Evolutionary conservation across 2,329 filamentous ascomycete species (phyloP).

Genomic region (Metarhizium rileyi): DNA sequence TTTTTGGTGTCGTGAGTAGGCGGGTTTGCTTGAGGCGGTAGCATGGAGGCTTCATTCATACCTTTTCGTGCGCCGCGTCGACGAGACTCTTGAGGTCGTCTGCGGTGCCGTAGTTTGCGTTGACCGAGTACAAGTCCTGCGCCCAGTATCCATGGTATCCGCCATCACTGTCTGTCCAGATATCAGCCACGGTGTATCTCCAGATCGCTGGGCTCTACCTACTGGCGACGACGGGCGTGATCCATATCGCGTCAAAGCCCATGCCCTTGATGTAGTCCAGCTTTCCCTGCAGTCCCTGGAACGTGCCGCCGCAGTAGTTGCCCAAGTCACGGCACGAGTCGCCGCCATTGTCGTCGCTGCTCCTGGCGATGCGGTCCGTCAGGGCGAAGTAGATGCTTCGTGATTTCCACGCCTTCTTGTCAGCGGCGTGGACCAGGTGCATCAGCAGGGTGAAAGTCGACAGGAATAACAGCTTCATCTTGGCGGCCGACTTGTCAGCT

Average conservation of each 20-base stretch:
- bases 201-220: conserved; percentile 9
- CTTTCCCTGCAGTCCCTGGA: conserved; percentile 45
- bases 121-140: conserved; percentile 40
- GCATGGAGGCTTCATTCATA: conserved; percentile 15
- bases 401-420: conserved; percentile 37
- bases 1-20: conserved; percentile 3
- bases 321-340: conserved; percentile 29
- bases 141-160: conserved; percentile 50
- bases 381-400: conserved; percentile 50
- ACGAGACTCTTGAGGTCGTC: conserved; percentile 49
- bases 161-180: conserved; percentile 22
- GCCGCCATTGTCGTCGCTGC: conserved; percentile 31
- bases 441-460: neutral
- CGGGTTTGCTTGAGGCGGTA: neutral
- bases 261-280: conserved; percentile 55
- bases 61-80: conserved; percentile 46
- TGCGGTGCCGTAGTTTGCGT: conserved; percentile 47
- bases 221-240: conserved; percentile 45
- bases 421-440: conserved; percentile 16
- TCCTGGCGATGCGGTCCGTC: conserved; percentile 45
- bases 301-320: conserved; percentile 52
- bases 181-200: neutral
- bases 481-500: neutral
- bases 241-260: conserved; percentile 50
- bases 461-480: neutral